Percentiles rank a stretch among this genome's conserved stretches.
These are phyloP conservation scores for Trichoderma arundinaceum DNA, from an alignment of 2,329 filamentous ascomycete species.

Conservation along the genomic window DNA sequence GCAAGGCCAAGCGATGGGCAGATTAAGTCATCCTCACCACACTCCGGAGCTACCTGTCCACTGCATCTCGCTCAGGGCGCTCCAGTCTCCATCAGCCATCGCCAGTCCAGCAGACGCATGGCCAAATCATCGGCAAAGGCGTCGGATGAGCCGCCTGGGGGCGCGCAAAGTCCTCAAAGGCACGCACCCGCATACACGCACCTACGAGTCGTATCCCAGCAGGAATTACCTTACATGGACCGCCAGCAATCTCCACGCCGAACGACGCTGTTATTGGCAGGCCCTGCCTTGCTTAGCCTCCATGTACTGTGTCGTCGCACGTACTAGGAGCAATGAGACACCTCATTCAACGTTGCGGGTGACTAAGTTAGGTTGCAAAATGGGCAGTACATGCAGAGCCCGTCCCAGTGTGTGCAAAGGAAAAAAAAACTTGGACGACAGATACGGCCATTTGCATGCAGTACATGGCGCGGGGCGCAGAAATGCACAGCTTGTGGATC, in stretches of 20 bases:
- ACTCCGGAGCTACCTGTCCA: slow-evolving; percentile 7
- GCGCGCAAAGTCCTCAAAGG: not conserved
- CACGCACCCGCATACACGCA: slow-evolving; percentile 9
- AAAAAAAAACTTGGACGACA: slow-evolving; percentile 19
- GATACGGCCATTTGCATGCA: slow-evolving; percentile 25
- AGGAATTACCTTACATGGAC: not conserved
- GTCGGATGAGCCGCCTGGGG: slow-evolving; percentile 29
- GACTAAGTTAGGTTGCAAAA: slow-evolving; percentile 26
- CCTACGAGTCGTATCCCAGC: not conserved
- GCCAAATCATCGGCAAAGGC: slow-evolving; percentile 20
- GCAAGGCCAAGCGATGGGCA: slow-evolving; percentile 16
- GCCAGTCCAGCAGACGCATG: slow-evolving; percentile 18
- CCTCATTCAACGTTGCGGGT: slow-evolving; percentile 13
- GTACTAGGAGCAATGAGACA: slow-evolving; percentile 9
- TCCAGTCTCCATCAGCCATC: slow-evolving; percentile 6
- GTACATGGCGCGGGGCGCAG: slow-evolving; percentile 25
- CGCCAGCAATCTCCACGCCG: slow-evolving; percentile 16
- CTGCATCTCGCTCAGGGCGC: slow-evolving; percentile 13
- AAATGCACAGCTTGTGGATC: slow-evolving; percentile 21
- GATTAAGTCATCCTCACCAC: slow-evolving; percentile 19
- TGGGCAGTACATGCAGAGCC: slow-evolving; percentile 23
- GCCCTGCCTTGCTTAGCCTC: not conserved
- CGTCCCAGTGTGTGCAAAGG: slow-evolving; percentile 3
- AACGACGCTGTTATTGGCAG: slow-evolving; percentile 9
- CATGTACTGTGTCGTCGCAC: slow-evolving; percentile 9